Evolutionary conservation across 176 grass and related monocot species (phyloP).

Genomic region (Paspalum notatum): DNA sequence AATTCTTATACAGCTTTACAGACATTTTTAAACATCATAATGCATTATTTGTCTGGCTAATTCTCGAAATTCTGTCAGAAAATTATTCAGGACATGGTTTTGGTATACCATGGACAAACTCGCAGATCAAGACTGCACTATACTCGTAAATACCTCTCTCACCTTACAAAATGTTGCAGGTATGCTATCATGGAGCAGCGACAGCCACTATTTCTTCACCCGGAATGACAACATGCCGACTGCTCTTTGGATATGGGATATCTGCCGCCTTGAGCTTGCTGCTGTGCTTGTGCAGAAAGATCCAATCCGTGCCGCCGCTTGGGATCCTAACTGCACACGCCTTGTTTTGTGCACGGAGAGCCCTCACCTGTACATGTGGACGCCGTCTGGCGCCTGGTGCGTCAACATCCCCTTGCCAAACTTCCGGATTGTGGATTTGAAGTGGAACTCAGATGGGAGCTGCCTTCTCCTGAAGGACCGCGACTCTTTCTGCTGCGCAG

Average conservation of each 20-base stretch:
- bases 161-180: constrained; percentile 54
- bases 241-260: constrained; percentile 97
- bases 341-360: constrained; percentile 79
- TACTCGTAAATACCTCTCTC: constrained; percentile 27
- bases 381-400: constrained; percentile 66
- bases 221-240: constrained; percentile 92
- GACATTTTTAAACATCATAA: not conserved
- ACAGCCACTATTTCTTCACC: constrained; percentile 87
- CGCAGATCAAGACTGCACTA: not conserved
- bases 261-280: constrained; percentile 79
- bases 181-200: constrained; percentile 82
- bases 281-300: constrained; percentile 94
- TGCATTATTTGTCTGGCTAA: constrained; percentile 6
- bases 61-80: constrained; percentile 13
- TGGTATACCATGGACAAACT: not conserved
- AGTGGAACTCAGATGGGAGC: constrained; percentile 79
- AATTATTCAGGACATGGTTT: constrained; percentile 6
- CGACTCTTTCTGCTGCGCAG: constrained; percentile 85
- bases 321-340: constrained; percentile 74
- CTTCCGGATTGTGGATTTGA: constrained; percentile 77
- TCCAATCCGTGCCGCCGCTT: constrained; percentile 79
- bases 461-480: constrained; percentile 85
- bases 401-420: constrained; percentile 72
- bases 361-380: constrained; percentile 89
- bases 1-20: constrained; percentile 10